Evolutionary conservation across 108 stramenopile species (phyloP), one percentile per base, ranked within the genome.

Genomic region (Pseudonitzschia multiseries): DNA sequence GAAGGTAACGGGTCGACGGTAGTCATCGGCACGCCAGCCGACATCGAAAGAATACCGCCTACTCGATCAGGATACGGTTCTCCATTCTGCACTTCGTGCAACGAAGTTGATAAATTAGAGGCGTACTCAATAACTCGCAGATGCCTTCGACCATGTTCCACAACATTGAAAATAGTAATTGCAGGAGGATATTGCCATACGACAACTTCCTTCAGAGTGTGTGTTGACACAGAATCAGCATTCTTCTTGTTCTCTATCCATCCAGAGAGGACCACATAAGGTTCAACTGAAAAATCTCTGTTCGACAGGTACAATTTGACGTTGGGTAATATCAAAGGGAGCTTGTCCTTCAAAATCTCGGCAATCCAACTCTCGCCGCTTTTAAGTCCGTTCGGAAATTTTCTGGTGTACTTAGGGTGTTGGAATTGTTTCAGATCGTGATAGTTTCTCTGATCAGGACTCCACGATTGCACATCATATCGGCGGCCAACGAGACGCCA

Each of bases 391-490:
- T 69, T 86, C 4, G 96, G 93, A 73, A 93, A 96, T 64, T 93
- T 86, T 44, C 96, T 81, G 13, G 87, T 71, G 68, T 81, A 88
- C 43, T 88, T 80, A 54, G 79, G 83, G 72, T 92, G 73, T 43
- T 83, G 44, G 29, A 80, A 81, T 12, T 82, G 88, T 52, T 93
- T 93, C 48, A 89, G 79, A 63, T 93, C 96, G 28, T 86, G 76
- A 77, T 97, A 96, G 71, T 91, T 88, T 22, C 98, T 81, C 70
- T 84, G 72, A 79, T 96, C 96, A 15, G 97, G 95, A 24, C 83
- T 78, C 96, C 96, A 97, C 0, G 95, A 87, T 81, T 96, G 91
- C 4, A 99, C 93, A 81, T 99, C 99, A 71, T 97, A 95, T 36
- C 98, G 78, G 22, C 93, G 88, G 0, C 99, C 99, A 44, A 99